Conservation (phyloP, 495 filamentous ascomycete species). For the Aspergillus bertholletiae region DNA sequence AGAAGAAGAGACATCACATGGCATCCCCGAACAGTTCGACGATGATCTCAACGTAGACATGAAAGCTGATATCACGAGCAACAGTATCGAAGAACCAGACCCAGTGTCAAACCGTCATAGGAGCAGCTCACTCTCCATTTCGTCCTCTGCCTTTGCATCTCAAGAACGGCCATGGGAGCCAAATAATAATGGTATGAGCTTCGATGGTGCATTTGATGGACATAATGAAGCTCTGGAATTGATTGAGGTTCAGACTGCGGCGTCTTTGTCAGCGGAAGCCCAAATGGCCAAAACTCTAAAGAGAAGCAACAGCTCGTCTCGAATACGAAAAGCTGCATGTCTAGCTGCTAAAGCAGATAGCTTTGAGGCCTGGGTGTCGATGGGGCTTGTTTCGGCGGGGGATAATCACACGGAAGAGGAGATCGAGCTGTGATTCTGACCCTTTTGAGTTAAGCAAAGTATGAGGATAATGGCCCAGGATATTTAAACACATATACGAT, state of each 20-base stretch:
- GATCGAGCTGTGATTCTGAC: slow-evolving; percentile 47
- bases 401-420: slow-evolving; percentile 47
- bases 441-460: not conserved
- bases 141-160: slow-evolving; percentile 18
- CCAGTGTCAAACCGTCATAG: not conserved
- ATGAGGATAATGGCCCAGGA: too few relatives aligned
- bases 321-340: slow-evolving; percentile 28
- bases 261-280: not conserved
- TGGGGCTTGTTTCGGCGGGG: slow-evolving; percentile 44
- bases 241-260: not conserved
- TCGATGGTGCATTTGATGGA: not conserved
- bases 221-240: not conserved
- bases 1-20: not conserved
- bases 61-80: not conserved
- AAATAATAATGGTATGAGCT: not conserved
- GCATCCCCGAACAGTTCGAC: not conserved
- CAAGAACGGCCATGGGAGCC: slow-evolving; percentile 4
- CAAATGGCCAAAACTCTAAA: not conserved
- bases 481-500: too few relatives aligned
- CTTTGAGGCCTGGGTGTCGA: slow-evolving; percentile 39
- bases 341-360: slow-evolving; percentile 34
- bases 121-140: slow-evolving; percentile 4
- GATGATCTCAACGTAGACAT: not conserved
- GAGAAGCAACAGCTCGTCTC: slow-evolving; percentile 1
- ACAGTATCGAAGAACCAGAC: not conserved